Evolutionary conservation across 768 basidiomycete genomes (phyloP).

Genomic region (Pisolithus albus): DNA sequence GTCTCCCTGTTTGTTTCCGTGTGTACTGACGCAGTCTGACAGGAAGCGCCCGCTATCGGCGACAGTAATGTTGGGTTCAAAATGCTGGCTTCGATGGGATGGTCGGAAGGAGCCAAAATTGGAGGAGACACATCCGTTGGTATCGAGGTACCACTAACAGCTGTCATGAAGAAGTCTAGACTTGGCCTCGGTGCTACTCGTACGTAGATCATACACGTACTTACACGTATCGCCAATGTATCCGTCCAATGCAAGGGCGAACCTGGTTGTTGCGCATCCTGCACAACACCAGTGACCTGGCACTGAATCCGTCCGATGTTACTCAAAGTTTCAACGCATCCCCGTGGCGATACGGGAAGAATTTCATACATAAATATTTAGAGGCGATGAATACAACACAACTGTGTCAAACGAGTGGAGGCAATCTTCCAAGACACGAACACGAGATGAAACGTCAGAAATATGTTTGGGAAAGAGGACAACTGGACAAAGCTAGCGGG

Average conservation of each 20-base stretch:
- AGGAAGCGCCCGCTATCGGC: constrained; percentile 79
- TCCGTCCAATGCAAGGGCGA: no score
- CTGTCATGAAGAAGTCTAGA: constrained; percentile 82
- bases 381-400: no score
- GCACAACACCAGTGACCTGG: no score
- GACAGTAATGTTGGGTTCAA: constrained; percentile 78
- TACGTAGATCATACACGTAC: neutral
- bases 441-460: no score
- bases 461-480: no score
- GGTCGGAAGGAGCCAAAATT: constrained; percentile 76
- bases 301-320: no score
- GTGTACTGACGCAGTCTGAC: constrained; percentile 1
- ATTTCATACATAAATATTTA: neutral
- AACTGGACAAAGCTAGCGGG: no score
- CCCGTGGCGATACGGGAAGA: neutral
- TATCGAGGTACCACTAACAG: constrained; percentile 69
- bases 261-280: no score
- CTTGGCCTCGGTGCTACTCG: constrained; percentile 67
- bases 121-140: constrained; percentile 53
- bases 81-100: constrained; percentile 88
- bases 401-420: no score
- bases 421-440: no score
- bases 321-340: neutral
- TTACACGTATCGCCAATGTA: no score
- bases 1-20: neutral